phyloP scores from a whole-genome alignment of 2,329 filamentous ascomycete species.

The Aspergillus sp. region DNA sequence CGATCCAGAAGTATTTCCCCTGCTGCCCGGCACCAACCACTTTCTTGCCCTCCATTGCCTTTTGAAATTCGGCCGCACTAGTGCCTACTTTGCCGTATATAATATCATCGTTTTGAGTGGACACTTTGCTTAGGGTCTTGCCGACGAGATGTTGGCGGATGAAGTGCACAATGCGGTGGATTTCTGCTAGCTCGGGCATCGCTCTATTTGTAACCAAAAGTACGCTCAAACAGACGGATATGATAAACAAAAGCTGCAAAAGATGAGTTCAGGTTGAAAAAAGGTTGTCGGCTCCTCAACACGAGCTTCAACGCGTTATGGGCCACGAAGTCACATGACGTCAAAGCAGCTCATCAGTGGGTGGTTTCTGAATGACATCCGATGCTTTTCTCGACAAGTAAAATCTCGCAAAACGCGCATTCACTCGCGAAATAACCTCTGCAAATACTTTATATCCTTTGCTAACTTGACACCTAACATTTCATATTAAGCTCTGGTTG shows the following conservation, averaged over 20 bases:
- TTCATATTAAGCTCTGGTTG: neutral
- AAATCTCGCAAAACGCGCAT: no score
- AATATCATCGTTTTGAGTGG: slow-evolving; percentile 74
- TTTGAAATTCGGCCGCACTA: slow-evolving; percentile 70
- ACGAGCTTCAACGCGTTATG: slow-evolving; percentile 18
- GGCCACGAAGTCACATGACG: slow-evolving; percentile 30
- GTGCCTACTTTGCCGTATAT: slow-evolving; percentile 91
- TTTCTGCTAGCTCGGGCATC: slow-evolving; percentile 58
- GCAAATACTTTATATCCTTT: neutral
- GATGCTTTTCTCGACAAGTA: neutral
- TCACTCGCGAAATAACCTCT: neutral
- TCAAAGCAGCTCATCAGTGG: slow-evolving; percentile 7
- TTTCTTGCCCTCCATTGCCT: slow-evolving; percentile 72
- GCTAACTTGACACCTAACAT: neutral
- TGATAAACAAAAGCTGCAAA: neutral
- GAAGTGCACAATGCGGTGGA: slow-evolving; percentile 83
- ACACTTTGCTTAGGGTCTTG: slow-evolving; percentile 70
- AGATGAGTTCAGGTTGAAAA: neutral
- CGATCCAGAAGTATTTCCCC: slow-evolving; percentile 96
- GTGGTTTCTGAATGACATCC: slow-evolving; percentile 3
- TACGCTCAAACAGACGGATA: neutral
- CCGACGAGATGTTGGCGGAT: slow-evolving; percentile 81
- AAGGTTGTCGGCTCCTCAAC: slow-evolving; percentile 2
- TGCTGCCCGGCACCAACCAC: slow-evolving; percentile 73
- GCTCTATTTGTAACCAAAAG: slow-evolving; percentile 9